Evolutionary conservation across 1,284 basidiomycete genomes (phyloP), one percentile per base, ranked within the genome.

Genomic region (Golubevia sp.): DNA sequence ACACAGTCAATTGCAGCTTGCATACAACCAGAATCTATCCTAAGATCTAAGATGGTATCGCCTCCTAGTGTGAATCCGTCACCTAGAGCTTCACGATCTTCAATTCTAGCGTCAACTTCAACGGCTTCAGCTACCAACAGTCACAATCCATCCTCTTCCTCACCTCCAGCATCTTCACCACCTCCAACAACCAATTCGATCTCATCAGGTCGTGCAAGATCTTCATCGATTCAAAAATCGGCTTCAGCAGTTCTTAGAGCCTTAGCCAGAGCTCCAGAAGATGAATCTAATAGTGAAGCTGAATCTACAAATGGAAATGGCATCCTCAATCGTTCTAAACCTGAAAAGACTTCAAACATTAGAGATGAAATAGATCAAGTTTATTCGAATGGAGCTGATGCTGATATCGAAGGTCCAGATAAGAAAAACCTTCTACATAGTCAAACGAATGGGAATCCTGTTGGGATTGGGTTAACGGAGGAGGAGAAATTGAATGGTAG

Each of bases 231-330:
- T 5, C 74, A 81, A 56, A 74, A 75, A 44, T 44, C 38, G 63
- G 79, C 77, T n/a, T 72, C 71, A 8, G 79, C 79, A 51, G 79
- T 81, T 25, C 59, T 81, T n/a, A 62, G 73, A 11, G 79, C 77
- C 1, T 58, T 81, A 5, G 73, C 74, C 3, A 64, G 79, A 23
- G 75, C 79, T 24, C 64, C 64, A 15, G 57, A 64, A 49, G 59
- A 61, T 51, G 48, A 25, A 20, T 20, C 50, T 7, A 25, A 24
- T 4, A 53, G 61, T 18, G 49, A 13, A n/a, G 60, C 30, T 4
- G 61, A 64, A 30, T 18, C 48, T 49, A 25, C 50, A 56, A 53
- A 56, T 27, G 15, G 52, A 59, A 53, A n/a, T 20, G 24, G 21
- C 25, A 26, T 25, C 24, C 8, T 21, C 54, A 44, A 15, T 59